Evolutionary conservation across 495 filamentous ascomycete species (phyloP), one percentile per base, ranked within the genome.

Genomic region (Aspergillus taichungensis): DNA sequence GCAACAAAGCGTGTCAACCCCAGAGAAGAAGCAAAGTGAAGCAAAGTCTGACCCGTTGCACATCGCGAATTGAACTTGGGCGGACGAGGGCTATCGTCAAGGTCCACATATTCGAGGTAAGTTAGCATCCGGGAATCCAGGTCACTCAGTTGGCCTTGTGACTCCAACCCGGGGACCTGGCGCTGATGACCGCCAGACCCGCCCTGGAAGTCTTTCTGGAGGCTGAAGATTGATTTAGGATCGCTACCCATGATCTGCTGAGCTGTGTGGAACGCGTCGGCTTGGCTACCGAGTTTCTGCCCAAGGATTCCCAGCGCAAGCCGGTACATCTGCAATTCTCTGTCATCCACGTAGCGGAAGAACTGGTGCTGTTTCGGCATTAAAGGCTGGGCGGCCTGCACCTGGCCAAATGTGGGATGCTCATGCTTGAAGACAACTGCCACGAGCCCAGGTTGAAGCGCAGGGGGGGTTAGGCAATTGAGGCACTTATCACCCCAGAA

Each of bases 391-490:
- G 59, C 42, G 43, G 67, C 63, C 31, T 65, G 65, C 14, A 72
- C 53, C 33, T 65, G 67, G 46, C 61, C 71, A 55, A 69, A 73
- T 54, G 52, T 77, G 6, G 73, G 74, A 45, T 73, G 71, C 39
- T 78, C 72, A 48, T 81, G 73, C 48, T 78, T 82, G 58, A 92
- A 79, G 0, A 83, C 82, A 28, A 95, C 87, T 7, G 76, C 69
- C 2, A 95, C 91, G 30, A 74, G 62, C 9, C 88, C 86, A 1
- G 86, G 71, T 35, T 71, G 69, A 9, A 76, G 62, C 28, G 82
- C 80, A 3, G 90, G 87, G 14, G 91, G 91, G 0, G 90, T 71
- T 30, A 89, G 66, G 56, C 87, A 94, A 34, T 94, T 86, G n/a
- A 95, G 69, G 13, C 84, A 85, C 35, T 77, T 82, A 41, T 84